Evolutionary conservation across 164 flowering plant species (phyloP).

Genomic region (Akebia trifoliata): DNA sequence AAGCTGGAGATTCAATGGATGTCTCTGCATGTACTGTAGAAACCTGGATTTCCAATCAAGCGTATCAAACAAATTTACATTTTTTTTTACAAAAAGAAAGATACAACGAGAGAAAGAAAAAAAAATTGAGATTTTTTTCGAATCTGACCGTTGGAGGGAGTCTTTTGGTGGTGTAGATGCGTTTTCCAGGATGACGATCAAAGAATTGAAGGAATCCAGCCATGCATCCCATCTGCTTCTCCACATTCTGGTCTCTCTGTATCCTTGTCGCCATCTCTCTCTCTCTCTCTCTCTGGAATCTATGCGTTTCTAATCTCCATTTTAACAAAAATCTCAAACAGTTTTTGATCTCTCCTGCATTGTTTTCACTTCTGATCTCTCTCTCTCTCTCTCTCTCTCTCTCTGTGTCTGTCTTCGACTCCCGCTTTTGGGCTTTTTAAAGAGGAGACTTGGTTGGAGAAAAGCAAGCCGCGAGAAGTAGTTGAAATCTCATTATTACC

Average conservation of each 20-base stretch:
- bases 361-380: constrained; percentile 15
- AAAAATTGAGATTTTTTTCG: too few species aligned
- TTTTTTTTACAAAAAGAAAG: too few species aligned
- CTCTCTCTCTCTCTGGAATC: constrained; percentile 5
- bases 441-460: constrained; percentile 1
- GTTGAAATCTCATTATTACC: too few species aligned
- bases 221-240: constrained; percentile 97
- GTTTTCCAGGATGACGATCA: constrained; percentile 80
- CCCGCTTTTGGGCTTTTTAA: constrained; percentile 40
- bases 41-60: constrained; percentile 23
- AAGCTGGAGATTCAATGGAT: constrained; percentile 31
- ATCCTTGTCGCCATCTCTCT: constrained; percentile 34
- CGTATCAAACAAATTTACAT: too few species aligned
- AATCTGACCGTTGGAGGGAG: constrained; percentile 39
- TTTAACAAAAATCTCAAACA: too few species aligned
- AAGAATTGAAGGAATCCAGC: constrained; percentile 84
- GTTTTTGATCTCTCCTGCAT: neutral
- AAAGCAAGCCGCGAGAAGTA: too few species aligned
- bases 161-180: constrained; percentile 58
- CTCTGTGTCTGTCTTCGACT: constrained; percentile 38
- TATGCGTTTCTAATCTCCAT: neutral
- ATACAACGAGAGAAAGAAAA: too few species aligned
- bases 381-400: neutral
- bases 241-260: constrained; percentile 48
- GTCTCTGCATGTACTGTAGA: constrained; percentile 29